A percentile compares a stretch with the other conserved stretches of the same genome.
Conservation (phyloP, 441 rosid genomes). For the Melianthus villosus region DNA sequence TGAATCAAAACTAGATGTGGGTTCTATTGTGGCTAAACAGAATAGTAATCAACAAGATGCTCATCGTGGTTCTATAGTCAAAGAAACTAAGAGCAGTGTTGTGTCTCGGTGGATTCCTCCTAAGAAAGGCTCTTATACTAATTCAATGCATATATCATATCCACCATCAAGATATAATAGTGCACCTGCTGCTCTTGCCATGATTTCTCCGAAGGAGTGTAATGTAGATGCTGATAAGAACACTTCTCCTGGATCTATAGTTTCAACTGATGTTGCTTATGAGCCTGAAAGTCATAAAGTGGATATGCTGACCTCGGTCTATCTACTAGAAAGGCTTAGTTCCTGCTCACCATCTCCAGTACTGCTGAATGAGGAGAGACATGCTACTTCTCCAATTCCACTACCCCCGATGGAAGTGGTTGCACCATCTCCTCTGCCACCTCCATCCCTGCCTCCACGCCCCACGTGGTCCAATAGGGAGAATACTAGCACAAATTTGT, state of each 20-base stretch:
- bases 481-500: too few relatives aligned
- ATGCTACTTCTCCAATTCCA: background rate
- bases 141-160: conserved; percentile 65
- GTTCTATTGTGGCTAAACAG: conserved; percentile 25
- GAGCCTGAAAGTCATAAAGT: too few relatives aligned
- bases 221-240: too few relatives aligned
- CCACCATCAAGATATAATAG: conserved; percentile 68
- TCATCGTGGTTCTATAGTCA: conserved; percentile 29
- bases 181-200: conserved; percentile 55
- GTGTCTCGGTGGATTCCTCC: conserved; percentile 77
- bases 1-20: conserved; percentile 33
- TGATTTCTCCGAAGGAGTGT: conserved; percentile 38
- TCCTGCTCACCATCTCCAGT: conserved; percentile 23
- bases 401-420: conserved; percentile 12
- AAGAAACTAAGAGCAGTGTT: conserved; percentile 53
- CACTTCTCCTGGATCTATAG: too few relatives aligned
- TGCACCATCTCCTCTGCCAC: background rate
- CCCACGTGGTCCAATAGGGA: too few relatives aligned
- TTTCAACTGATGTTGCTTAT: too few relatives aligned
- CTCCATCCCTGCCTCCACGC: conserved; percentile 13
- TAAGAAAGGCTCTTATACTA: conserved; percentile 58
- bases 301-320: conserved; percentile 17
- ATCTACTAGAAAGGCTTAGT: conserved; percentile 20
- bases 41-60: conserved; percentile 49
- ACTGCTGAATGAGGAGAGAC: conserved; percentile 6